Conservation (phyloP, 2,329 filamentous ascomycete genomes). For the Parastagonospora nodorum region DNA sequence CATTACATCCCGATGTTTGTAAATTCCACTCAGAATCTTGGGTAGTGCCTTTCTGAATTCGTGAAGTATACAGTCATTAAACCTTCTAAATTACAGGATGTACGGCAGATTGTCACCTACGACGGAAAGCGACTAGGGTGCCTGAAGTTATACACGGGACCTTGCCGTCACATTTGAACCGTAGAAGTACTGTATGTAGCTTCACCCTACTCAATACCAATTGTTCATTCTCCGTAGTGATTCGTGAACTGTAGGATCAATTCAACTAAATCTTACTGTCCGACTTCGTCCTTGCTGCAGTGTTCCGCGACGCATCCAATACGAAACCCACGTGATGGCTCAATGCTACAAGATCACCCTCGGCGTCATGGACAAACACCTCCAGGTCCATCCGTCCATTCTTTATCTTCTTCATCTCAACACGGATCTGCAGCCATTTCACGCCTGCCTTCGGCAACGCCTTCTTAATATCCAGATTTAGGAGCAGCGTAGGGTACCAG, state of each 20-base stretch:
- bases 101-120: too few relatives aligned
- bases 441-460: constrained; percentile 68
- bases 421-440: constrained; percentile 72
- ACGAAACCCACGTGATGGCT: constrained; percentile 71
- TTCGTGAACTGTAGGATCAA: too few relatives aligned
- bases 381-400: constrained; percentile 79
- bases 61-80: too few relatives aligned
- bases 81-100: too few relatives aligned
- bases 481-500: constrained; percentile 77
- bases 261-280: constrained; percentile 38
- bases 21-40: too few relatives aligned
- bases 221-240: neutral
- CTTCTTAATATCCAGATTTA: constrained; percentile 81
- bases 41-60: too few relatives aligned
- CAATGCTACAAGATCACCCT: constrained; percentile 68
- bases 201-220: too few relatives aligned
- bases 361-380: constrained; percentile 67
- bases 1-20: too few relatives aligned
- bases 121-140: too few relatives aligned
- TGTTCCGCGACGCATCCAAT: constrained; percentile 67
- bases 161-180: neutral
- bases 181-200: too few relatives aligned
- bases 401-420: constrained; percentile 68
- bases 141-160: too few relatives aligned
- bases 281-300: constrained; percentile 54